Evolutionary conservation across 2,329 filamentous ascomycete species (phyloP).

Genomic region (Fusarium pininemorale): DNA sequence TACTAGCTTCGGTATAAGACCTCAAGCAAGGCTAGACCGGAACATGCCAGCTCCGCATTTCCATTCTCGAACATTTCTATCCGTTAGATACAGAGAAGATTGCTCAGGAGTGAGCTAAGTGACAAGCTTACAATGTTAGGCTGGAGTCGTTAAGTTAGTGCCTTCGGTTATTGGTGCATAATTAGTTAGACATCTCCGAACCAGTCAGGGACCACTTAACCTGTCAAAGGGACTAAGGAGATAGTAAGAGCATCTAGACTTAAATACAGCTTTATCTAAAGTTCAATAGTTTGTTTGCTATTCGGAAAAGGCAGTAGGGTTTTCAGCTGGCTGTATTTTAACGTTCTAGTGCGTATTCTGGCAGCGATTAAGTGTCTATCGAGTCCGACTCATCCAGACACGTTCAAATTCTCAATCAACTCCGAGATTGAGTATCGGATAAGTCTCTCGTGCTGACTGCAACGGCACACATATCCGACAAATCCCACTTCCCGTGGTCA

Average conservation of each 20-base stretch:
- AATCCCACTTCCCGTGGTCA: neutral
- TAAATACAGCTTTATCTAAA: neutral
- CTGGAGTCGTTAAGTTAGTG: neutral
- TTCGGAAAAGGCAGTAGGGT: rapidly evolving
- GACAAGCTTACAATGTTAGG: neutral
- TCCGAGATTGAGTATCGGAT: neutral
- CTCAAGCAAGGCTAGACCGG: neutral
- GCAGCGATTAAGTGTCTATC: no score
- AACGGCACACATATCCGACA: neutral
- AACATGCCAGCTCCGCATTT: neutral
- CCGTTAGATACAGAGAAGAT: neutral
- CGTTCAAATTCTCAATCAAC: no score
- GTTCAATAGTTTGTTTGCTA: neutral
- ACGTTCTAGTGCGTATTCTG: no score
- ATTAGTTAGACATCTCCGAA: neutral
- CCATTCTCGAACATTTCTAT: neutral
- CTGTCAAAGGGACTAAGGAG: neutral
- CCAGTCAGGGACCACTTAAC: neutral
- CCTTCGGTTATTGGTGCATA: neutral
- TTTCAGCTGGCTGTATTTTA: neutral
- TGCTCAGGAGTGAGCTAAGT: neutral
- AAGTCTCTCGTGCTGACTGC: neutral
- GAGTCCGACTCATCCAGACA: rapidly evolving
- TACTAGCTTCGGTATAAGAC: neutral
- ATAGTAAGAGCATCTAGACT: neutral